phyloP scores from a whole-genome alignment of 805 yeast genomes.

The Metschnikowia gruessii region DNA sequence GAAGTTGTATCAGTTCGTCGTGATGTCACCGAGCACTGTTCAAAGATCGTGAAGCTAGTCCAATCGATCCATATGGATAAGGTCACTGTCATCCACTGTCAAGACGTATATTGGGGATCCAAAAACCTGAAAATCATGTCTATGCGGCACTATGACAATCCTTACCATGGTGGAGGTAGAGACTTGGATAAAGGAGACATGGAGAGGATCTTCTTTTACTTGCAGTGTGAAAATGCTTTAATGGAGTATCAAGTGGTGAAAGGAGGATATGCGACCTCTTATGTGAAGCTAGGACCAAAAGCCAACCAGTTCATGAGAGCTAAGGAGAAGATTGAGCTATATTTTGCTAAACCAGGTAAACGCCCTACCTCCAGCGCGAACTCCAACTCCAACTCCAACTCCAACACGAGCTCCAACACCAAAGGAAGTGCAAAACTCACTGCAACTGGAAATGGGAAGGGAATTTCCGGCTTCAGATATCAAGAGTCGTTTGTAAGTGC shows the following conservation, averaged over 20 bases:
- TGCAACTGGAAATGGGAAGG: conserved; percentile 15
- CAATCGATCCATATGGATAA: conserved; percentile 50
- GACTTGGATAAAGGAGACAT: conserved; percentile 61
- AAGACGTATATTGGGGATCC: conserved; percentile 79
- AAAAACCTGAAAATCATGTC: conserved; percentile 56
- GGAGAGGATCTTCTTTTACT: conserved; percentile 78
- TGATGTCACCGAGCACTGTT: conserved; percentile 69
- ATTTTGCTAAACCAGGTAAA: conserved; percentile 36
- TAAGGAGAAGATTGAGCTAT: conserved; percentile 46
- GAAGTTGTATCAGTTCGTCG: conserved; percentile 41
- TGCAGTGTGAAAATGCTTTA: conserved; percentile 63
- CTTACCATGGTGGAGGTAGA: conserved; percentile 72
- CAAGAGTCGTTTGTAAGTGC: conserved; percentile 29
- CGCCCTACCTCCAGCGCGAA: no score
- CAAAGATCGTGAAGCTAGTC: conserved; percentile 58
- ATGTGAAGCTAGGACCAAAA: conserved; percentile 60
- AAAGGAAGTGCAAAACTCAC: conserved; percentile 8
- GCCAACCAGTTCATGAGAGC: conserved; percentile 49
- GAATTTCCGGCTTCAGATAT: conserved; percentile 20
- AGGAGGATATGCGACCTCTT: conserved; percentile 76
- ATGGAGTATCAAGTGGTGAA: conserved; percentile 71
- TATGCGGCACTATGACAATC: conserved; percentile 57
- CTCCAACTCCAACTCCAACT: no score
- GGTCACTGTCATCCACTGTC: conserved; percentile 77
- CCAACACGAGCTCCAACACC: no score